Evolutionary conservation across 108 stramenopile species (phyloP), one percentile per base, ranked within the genome.

Genomic region (Fragilariopsis cylindrus): DNA sequence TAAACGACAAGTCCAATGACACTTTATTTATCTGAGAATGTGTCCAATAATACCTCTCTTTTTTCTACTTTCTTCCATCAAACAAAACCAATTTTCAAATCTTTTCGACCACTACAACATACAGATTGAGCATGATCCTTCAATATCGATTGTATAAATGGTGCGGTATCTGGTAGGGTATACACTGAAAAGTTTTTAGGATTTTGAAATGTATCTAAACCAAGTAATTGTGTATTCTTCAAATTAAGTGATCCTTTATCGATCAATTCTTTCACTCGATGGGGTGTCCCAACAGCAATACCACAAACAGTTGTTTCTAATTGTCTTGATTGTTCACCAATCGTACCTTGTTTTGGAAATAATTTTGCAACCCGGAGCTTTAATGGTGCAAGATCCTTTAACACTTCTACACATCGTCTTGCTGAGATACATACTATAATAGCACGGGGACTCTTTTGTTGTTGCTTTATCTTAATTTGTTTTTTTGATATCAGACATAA

Each of bases 91-190:
- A 62, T 62, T 47, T 67, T 67, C 48, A 49, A n/a, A 8, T 67
- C 65, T 19, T 19, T 49, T n/a, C 8, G 21, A 47, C 65, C 65
- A 15, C 48, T 44, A 12, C 83, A 81, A 56, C 90, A 62, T 69
- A 88, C 67, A 41, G 89, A 84, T 21, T 87, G 60, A 21, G 91
- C 83, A 41, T 75, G 72, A 13, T 90, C 77, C 49, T 81, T 81
- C 69, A 95, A 67, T 12, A 95, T 85, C 13, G 82, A 70, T 84
- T 83, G 78, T 13, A 80, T 70, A 57, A 85, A 81, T n/a, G 82
- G 86, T 8, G 87, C 89, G 13, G 94, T 95, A 65, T 95, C 94
- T n/a, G 89, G 90, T 55, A 95, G 74, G 3, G 94, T 90, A 70
- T 84, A 92, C 13, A 95, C 91, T 6, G 84, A 89, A 56, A 85